Percentiles rank a stretch among this genome's conserved stretches.
Evolutionary conservation across 164 flowering plant species (phyloP).

Genomic region (Dillenia turbinata): DNA sequence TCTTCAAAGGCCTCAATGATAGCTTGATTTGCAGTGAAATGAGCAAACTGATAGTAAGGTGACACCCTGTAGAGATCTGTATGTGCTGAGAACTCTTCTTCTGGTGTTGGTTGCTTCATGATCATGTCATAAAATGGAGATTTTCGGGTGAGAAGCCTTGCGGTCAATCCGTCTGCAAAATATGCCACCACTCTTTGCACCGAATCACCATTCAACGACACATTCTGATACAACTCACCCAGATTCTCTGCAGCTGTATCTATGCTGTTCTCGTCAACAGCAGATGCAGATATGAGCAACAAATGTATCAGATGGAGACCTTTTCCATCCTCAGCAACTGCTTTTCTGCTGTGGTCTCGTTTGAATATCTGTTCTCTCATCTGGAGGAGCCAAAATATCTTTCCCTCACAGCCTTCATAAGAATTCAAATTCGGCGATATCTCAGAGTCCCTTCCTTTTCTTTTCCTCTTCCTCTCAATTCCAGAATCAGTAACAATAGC

Average conservation of each 20-base stretch:
- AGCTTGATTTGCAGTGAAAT: constrained; percentile 79
- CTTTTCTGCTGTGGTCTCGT: constrained; percentile 27
- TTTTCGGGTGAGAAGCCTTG: constrained; percentile 44
- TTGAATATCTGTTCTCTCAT: constrained; percentile 51
- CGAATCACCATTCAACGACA: constrained; percentile 48
- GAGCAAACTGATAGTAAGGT: constrained; percentile 71
- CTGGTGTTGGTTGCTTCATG: constrained; percentile 47
- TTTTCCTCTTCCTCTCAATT: constrained; percentile 16
- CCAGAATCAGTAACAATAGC: constrained; percentile 23
- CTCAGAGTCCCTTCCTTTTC: constrained; percentile 17
- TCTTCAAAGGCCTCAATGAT: constrained; percentile 62
- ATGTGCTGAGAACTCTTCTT: constrained; percentile 53
- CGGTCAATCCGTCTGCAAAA: constrained; percentile 59
- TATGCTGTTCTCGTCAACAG: constrained; percentile 38
- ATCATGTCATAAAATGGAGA: constrained; percentile 59
- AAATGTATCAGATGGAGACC: constrained; percentile 66
- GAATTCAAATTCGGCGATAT: background rate
- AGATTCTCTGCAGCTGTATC: constrained; percentile 33
- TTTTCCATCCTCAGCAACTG: constrained; percentile 26
- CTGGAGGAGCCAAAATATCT: constrained; percentile 45
- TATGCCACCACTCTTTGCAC: constrained; percentile 67
- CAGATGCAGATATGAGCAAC: constrained; percentile 52
- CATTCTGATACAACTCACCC: constrained; percentile 40
- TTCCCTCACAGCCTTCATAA: constrained; percentile 33
- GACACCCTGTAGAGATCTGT: constrained; percentile 53